These are phyloP conservation scores for Nannizzia gypsea DNA, from an alignment of 2,329 filamentous ascomycete species.

Conservation along the genomic window DNA sequence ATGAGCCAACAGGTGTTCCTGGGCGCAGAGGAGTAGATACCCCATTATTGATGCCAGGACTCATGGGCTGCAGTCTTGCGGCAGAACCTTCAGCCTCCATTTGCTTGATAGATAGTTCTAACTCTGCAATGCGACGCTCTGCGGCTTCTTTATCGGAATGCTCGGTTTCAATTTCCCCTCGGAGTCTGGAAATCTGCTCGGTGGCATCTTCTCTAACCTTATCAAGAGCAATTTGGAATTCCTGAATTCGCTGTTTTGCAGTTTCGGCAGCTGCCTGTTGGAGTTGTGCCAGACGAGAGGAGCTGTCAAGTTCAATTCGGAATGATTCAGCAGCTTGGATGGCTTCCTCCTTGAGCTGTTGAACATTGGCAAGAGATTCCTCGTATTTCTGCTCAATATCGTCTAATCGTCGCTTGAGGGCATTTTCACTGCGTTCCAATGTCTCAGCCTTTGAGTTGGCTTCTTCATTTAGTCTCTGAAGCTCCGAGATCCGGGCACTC, in stretches of 20 bases:
- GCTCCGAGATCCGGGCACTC: conserved; percentile 72
- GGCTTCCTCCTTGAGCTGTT: conserved; percentile 73
- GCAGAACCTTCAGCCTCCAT: conserved; percentile 44
- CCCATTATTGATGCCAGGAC: conserved; percentile 43
- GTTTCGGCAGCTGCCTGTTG: conserved; percentile 49
- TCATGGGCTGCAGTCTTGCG: conserved; percentile 37
- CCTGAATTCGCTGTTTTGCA: conserved; percentile 48
- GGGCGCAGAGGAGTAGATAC: conserved; percentile 40
- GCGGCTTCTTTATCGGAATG: conserved; percentile 50
- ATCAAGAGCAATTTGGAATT: conserved; percentile 45
- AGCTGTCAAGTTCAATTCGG: conserved; percentile 71
- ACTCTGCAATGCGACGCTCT: conserved; percentile 51
- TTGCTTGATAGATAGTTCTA: conserved; percentile 51
- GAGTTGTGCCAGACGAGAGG: conserved; percentile 65
- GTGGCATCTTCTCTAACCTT: conserved; percentile 51
- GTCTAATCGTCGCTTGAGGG: conserved; percentile 67
- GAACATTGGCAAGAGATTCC: conserved; percentile 66
- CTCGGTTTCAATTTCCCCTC: conserved; percentile 45
- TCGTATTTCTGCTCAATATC: conserved; percentile 79
- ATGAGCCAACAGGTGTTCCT: conserved; percentile 38
- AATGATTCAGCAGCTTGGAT: conserved; percentile 76
- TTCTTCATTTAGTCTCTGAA: conserved; percentile 83
- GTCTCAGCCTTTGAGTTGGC: conserved; percentile 63
- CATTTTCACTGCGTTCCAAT: conserved; percentile 65
- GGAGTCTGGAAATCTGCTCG: conserved; percentile 43